Conservation (phyloP, 192 early-diverging fungal genomes). For the Coemansia sp. region DNA sequence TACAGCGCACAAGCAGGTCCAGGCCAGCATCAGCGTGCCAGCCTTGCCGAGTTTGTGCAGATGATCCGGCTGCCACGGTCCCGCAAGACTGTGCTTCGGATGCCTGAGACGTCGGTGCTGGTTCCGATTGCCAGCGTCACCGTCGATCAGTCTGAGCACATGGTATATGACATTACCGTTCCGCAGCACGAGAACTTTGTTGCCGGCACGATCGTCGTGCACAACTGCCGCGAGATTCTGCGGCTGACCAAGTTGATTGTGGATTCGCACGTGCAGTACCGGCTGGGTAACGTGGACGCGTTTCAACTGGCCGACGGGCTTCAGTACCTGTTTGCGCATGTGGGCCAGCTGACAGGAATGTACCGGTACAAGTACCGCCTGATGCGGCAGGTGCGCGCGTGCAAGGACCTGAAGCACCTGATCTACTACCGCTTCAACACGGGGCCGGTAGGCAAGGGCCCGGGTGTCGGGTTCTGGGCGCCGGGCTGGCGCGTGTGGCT, state of each 20-base stretch:
- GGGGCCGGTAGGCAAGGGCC: slow-evolving; percentile 96
- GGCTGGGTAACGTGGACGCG: slow-evolving; percentile 96
- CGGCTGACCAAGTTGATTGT: slow-evolving; percentile 96
- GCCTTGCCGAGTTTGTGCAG: slow-evolving; percentile 14
- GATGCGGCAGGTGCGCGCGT: slow-evolving; percentile 95
- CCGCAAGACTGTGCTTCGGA: background rate
- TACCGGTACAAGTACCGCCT: slow-evolving; percentile 99
- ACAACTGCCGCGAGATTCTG: slow-evolving; percentile 87
- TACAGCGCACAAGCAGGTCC: slow-evolving; percentile 2
- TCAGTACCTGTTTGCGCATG: slow-evolving; percentile 98
- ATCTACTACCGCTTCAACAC: slow-evolving; percentile 93
- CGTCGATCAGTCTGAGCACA: slow-evolving; percentile 2
- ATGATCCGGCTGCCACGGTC: slow-evolving; percentile 11
- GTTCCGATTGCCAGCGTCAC: slow-evolving; percentile 18
- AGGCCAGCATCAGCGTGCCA: background rate
- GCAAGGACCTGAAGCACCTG: slow-evolving; percentile 93
- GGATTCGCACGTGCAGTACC: slow-evolving; percentile 97
- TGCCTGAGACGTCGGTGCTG: slow-evolving; percentile 6
- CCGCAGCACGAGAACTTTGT: slow-evolving; percentile 54
- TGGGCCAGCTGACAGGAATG: slow-evolving; percentile 99
- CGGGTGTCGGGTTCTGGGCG: slow-evolving; percentile 98
- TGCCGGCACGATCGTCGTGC: slow-evolving; percentile 46
- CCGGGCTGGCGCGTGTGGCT: slow-evolving; percentile 99
- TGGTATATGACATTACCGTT: slow-evolving; percentile 54
- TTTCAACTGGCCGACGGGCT: slow-evolving; percentile 99